Evolutionary conservation across 257 asterid genomes (phyloP).

Genomic region (Henckelia pumila): DNA sequence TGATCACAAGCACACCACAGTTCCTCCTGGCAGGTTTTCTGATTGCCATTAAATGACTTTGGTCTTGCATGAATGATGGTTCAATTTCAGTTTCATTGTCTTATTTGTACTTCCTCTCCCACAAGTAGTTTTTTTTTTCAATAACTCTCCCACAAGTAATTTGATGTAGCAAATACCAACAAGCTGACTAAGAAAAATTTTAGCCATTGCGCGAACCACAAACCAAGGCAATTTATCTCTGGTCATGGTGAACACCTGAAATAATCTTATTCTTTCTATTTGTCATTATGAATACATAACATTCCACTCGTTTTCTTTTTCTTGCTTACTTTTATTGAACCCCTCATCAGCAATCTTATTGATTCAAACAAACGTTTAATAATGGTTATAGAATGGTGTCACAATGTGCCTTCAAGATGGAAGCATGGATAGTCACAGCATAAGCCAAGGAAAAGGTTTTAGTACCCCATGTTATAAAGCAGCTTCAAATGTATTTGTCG

Average conservation of each 20-base stretch:
- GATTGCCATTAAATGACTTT: neutral
- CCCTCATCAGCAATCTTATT: constrained; percentile 19
- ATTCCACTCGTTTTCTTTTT: constrained; percentile 13
- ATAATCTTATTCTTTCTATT: neutral
- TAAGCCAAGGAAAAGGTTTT: constrained; percentile 57
- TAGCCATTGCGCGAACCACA: neutral
- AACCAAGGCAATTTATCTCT: constrained; percentile 3
- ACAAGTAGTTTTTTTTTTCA: too few species aligned
- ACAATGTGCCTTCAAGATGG: constrained; percentile 42
- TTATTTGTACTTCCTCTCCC: neutral
- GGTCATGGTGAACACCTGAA: neutral
- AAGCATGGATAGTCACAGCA: constrained; percentile 40
- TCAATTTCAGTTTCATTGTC: neutral
- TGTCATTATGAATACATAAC: neutral
- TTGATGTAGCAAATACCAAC: too few species aligned
- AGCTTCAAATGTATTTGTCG: constrained; percentile 72
- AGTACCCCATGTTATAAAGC: constrained; percentile 74
- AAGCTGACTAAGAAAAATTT: neutral
- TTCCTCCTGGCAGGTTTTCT: neutral
- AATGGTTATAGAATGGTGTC: constrained; percentile 41
- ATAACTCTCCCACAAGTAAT: neutral
- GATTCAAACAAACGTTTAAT: constrained; percentile 21
- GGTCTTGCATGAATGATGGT: neutral
- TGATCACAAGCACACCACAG: neutral
- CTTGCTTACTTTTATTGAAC: neutral